Evolutionary conservation across 2,329 filamentous ascomycete species (phyloP).

Genomic region (Neopestalotiopsis sp.): DNA sequence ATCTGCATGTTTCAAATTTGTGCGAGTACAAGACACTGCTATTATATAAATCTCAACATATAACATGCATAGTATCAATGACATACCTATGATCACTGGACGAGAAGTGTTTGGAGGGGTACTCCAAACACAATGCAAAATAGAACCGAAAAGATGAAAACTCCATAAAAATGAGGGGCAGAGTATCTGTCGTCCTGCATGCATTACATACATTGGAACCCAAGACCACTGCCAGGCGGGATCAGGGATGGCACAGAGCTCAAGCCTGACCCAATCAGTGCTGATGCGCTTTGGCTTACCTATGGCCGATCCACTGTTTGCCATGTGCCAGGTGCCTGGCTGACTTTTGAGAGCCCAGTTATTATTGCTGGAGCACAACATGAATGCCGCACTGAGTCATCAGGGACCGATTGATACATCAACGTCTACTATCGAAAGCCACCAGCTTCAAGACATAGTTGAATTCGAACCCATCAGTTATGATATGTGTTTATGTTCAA

Average conservation of each 20-base stretch:
- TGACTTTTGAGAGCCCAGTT: background rate
- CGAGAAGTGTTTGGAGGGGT: background rate
- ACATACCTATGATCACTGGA: too few species aligned
- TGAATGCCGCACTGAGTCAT: too few species aligned
- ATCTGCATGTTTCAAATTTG: background rate
- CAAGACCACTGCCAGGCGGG: background rate
- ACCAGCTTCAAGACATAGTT: too few species aligned
- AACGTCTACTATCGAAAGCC: too few species aligned
- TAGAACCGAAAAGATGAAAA: background rate
- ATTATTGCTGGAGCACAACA: too few species aligned
- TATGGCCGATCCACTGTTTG: background rate
- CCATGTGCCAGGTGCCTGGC: background rate
- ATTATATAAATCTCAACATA: too few species aligned
- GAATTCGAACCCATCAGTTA: too few species aligned
- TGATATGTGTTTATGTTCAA: too few species aligned
- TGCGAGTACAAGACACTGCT: too few species aligned
- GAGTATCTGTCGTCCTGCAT: background rate
- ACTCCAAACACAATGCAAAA: background rate
- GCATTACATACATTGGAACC: background rate
- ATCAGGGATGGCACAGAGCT: conserved; percentile 15
- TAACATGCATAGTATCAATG: too few species aligned
- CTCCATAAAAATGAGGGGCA: background rate
- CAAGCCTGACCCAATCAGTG: background rate
- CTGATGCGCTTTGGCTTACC: background rate
- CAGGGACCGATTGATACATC: too few species aligned